Evolutionary conservation across 108 stramenopile species (phyloP).

Genomic region (Nitzschia putrida): DNA sequence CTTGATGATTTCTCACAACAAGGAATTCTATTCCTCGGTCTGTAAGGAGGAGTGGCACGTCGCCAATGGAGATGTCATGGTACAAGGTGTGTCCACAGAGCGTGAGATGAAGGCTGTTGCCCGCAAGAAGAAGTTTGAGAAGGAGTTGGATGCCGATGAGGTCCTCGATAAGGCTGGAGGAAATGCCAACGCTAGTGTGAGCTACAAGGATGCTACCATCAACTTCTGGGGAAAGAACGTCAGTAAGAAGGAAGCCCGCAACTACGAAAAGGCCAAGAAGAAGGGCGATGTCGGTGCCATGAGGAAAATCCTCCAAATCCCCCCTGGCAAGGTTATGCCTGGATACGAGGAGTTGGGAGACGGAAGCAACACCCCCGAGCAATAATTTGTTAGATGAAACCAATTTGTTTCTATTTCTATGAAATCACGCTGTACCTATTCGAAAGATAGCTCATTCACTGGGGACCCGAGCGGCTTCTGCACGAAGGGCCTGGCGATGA

Average conservation of each 20-base stretch:
- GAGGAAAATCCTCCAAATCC: constrained; percentile 86
- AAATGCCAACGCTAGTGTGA: constrained; percentile 82
- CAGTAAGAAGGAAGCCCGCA: constrained; percentile 87
- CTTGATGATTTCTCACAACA: constrained; percentile 98
- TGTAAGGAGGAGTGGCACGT: constrained; percentile 97
- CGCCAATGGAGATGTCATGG: constrained; percentile 70
- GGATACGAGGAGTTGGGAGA: constrained; percentile 88
- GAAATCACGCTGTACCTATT: background rate
- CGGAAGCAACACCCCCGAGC: constrained; percentile 41
- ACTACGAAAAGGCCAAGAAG: constrained; percentile 89
- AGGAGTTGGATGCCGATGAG: constrained; percentile 67
- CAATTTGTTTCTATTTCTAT: too few species aligned
- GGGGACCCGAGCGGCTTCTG: background rate
- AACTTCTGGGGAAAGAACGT: constrained; percentile 88
- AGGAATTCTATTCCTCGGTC: constrained; percentile 91
- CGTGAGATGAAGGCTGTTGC: constrained; percentile 90
- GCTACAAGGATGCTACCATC: constrained; percentile 87
- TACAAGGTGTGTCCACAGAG: constrained; percentile 82
- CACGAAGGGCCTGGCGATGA: too few species aligned
- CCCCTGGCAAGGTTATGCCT: constrained; percentile 88
- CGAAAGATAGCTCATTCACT: background rate
- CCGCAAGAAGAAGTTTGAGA: constrained; percentile 78
- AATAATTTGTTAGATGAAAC: too few species aligned
- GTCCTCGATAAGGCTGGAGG: constrained; percentile 78
- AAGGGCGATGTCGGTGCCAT: constrained; percentile 82